Evolutionary conservation across 805 yeast species (phyloP).

Genomic region (Schwanniomyces pseudopolymorphus): DNA sequence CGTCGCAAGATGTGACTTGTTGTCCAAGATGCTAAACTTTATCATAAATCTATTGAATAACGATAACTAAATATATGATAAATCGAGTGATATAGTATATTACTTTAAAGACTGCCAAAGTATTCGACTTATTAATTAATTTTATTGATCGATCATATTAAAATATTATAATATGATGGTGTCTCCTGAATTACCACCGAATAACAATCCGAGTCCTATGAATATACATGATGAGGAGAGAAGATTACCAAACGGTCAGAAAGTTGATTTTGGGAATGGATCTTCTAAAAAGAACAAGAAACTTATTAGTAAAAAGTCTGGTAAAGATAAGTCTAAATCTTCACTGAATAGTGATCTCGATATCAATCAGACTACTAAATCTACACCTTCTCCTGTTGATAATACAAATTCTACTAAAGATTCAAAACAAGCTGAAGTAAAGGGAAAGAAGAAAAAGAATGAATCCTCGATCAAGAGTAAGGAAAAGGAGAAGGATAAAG

Average conservation of each 20-base stretch:
- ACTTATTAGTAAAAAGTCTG: conserved; percentile 3
- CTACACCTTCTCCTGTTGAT: not conserved
- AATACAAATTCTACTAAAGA: not conserved
- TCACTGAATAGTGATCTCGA: not conserved
- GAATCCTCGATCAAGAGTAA: not conserved
- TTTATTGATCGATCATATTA: not conserved
- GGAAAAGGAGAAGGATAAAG: conserved; percentile 5
- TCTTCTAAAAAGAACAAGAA: conserved; percentile 4
- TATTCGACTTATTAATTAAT: not conserved
- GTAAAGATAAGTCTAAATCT: conserved; percentile 3
- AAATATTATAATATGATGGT: conserved; percentile 22
- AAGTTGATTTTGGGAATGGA: conserved; percentile 29
- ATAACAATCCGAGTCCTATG: conserved; percentile 5
- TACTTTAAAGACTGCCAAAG: not conserved
- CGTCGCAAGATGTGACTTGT: not conserved
- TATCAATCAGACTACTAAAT: not conserved
- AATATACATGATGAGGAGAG: conserved; percentile 13
- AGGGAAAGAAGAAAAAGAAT: conserved; percentile 6
- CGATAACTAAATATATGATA: conserved; percentile 1
- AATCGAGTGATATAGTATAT: conserved; percentile 5
- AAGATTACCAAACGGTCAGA: conserved; percentile 27
- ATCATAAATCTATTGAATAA: not conserved
- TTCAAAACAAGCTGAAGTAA: not conserved
- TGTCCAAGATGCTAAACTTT: not conserved
- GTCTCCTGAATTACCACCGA: conserved; percentile 31